Base-by-base conservation (phyloP, 208 protist species). In the Leishmania gerbilli region DNA sequence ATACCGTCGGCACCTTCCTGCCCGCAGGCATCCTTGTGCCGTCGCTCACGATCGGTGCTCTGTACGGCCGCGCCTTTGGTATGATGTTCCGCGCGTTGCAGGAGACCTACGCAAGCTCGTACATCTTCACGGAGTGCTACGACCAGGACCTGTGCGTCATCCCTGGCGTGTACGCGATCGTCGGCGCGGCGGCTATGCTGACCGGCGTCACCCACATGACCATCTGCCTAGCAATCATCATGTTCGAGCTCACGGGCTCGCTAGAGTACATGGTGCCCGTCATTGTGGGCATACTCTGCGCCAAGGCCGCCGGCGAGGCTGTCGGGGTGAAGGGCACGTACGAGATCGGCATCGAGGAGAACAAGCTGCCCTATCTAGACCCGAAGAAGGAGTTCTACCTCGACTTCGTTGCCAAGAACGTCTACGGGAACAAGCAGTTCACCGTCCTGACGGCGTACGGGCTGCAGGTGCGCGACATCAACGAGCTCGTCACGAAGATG, bases 151-250 rank as follows among this genome's bases (percentile, higher is more conserved):
- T 94, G 24, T 88, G 84, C 49, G 89, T 99, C 15, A 96, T 98
- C 81, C 89, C 96, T 0, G 97, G 95, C n/a, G 88, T 94, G 31
- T 99, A 98, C 72, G 95, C 97, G 0, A 93, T 99, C 47, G 97
- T 99, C 15, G 98, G 98, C 53, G 95, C 97, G 1, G 96, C 95
- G 0, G 87, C 95, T 15, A 83, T 99, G 72, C 87, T 99, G 64
- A 97, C 95, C 15, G 98, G 98, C 34, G 96, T 99, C 3, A 96
- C 93, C 21, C 90, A 96, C 67, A 97, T 99, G 90, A 98, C 97
- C 8, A 92, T 99, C 42, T 98, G 90, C 75, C 91, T 99, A 3
- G 96, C 93, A 6, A 97, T 99, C 56, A 99, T 99, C 81, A 89
- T 99, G 80, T 95, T 99, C 74, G 98, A 99, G 78, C 82, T 98